phyloP scores from a whole-genome alignment of 768 basidiomycete species.

The Suillus ampliporus region DNA sequence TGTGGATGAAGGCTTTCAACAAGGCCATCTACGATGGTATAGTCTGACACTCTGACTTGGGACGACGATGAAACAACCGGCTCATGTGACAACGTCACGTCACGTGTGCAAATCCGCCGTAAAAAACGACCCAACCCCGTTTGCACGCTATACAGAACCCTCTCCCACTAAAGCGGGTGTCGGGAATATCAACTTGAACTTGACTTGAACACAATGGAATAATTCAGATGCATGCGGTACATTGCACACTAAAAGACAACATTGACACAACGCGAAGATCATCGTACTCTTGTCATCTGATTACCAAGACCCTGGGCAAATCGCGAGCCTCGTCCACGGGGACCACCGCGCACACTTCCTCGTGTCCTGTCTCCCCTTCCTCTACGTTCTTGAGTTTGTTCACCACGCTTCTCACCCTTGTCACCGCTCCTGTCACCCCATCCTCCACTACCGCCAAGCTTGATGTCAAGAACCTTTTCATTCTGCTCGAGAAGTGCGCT shows the following conservation, averaged over 20 bases:
- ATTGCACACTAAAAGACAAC: background rate
- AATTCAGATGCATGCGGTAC: too few species aligned
- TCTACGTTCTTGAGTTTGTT: constrained; percentile 78
- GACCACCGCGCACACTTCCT: constrained; percentile 58
- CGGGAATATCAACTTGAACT: too few species aligned
- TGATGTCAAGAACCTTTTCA: constrained; percentile 86
- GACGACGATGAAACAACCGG: too few species aligned
- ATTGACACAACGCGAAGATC: background rate
- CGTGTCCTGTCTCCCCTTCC: constrained; percentile 71
- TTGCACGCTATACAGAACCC: too few species aligned
- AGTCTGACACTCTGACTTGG: too few species aligned
- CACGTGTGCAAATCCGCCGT: too few species aligned
- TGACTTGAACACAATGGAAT: too few species aligned
- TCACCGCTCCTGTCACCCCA: constrained; percentile 60
- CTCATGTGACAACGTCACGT: too few species aligned
- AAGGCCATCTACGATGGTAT: too few species aligned
- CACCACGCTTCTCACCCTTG: constrained; percentile 38
- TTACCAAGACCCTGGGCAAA: constrained; percentile 86
- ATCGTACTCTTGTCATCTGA: constrained; percentile 59
- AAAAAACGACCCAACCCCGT: too few species aligned
- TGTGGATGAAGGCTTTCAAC: too few species aligned
- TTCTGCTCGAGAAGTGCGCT: constrained; percentile 88
- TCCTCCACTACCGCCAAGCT: constrained; percentile 69
- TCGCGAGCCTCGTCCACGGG: constrained; percentile 76
- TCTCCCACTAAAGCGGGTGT: too few species aligned